Percentiles rank a stretch among this genome's conserved stretches.
phyloP scores from a whole-genome alignment of 345 rosid genomes.

The Chamaenerion angustifolium region DNA sequence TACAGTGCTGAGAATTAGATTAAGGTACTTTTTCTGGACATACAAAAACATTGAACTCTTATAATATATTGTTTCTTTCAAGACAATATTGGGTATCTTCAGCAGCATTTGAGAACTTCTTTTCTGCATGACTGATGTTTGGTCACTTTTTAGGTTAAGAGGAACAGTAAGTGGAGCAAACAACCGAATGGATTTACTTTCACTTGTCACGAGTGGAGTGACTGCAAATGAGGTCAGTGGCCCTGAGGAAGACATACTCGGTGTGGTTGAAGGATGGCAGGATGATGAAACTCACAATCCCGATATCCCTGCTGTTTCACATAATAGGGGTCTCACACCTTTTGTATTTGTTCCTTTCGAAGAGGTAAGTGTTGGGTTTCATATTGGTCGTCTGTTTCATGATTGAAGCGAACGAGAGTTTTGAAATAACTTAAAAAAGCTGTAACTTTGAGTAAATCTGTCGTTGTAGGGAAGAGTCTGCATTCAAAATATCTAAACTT shows the following conservation, averaged over 20 bases:
- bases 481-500: no score
- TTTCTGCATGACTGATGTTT: not conserved
- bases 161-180: constrained; percentile 75
- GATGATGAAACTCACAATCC: constrained; percentile 81
- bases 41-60: not conserved
- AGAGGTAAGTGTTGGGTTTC: constrained; percentile 33
- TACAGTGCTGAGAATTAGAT: constrained; percentile 64
- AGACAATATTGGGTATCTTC: no score
- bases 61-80: no score
- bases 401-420: not conserved
- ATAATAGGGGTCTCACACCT: constrained; percentile 76
- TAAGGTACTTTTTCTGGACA: constrained; percentile 38
- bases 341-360: constrained; percentile 88
- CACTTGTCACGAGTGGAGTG: constrained; percentile 81
- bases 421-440: not conserved
- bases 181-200: constrained; percentile 77
- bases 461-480: no score
- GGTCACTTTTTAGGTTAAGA: constrained; percentile 36
- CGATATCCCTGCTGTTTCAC: constrained; percentile 72
- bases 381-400: not conserved
- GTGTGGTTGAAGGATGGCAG: constrained; percentile 55
- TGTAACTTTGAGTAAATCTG: not conserved
- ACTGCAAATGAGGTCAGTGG: constrained; percentile 37
- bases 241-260: constrained; percentile 60
- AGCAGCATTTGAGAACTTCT: no score